Evolutionary conservation across 1,284 basidiomycete species (phyloP), one percentile per base, ranked within the genome.

Genomic region (Malassezia psittaci): DNA sequence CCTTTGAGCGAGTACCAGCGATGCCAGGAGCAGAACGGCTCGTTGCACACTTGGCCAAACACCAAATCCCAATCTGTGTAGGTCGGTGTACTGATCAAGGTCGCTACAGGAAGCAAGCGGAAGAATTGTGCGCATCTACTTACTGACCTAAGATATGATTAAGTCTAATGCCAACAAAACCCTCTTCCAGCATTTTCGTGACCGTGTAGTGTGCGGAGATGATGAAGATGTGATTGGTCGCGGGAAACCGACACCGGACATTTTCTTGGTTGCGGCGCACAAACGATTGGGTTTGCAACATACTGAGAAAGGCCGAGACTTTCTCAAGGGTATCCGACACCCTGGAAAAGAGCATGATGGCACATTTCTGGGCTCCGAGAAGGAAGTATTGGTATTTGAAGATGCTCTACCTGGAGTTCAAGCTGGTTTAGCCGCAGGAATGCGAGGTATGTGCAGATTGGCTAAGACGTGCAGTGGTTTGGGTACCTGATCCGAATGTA

Each of bases 191-290:
- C 67, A 59, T 2, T 75, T 75, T 51, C 60, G 53, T 3, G 51
- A 54, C 1, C 60, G 67, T 10, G 60, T 67, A 36, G 61, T 75
- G 18, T 74, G 72, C 45, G 74, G 74, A 12, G 73, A 75, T 52
- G 73, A 75, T 42, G 0, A 56, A 0, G 48, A 67, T 3, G 41
- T 75, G 19, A 34, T 45, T 8, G 61, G 51, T 1, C 55, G 71
- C 19, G 74, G 73, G 10, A 75, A 75, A 56, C 74, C 74, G 10
- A 45, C 53, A 45, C 73, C 74, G 2, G 74, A 75, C 51, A 65
- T 75, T 50, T 75, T 75, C 57, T 60, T 75, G 9, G 61, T 70
- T 3, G 74, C 74, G 10, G 72, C 73, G 10, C 39, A 62, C 6
- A 59, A 67, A 36, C 69, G 70, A 5, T 54, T 75, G 19, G 60